Base-by-base conservation (phyloP, 179 eudicot genomes). In the Spinacia oleracea region DNA sequence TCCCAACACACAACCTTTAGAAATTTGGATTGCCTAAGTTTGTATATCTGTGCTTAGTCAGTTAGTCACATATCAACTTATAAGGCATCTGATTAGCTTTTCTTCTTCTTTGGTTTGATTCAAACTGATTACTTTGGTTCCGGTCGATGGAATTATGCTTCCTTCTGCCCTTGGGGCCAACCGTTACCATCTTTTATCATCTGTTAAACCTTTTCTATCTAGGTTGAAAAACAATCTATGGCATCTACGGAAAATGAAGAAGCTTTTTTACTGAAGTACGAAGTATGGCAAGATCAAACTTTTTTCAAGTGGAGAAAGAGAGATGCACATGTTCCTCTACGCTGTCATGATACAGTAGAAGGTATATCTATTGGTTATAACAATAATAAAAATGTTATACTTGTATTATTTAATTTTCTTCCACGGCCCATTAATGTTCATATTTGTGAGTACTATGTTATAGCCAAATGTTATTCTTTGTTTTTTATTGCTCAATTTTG, bases 291-390 rank as follows among this genome's bases (percentile, higher is more conserved):
- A 84, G 95, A 96, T 89, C 98, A 87, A 76, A 81, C 97, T 6
- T 85, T 96, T 75, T 81, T 91, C 81, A 93, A 96, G 87, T 96
- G 97, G 98, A 89, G 91, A 80, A 96, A 96, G 91, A 90, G 98
- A 87, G 99, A 93, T 75, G 83, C 97, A 56, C 99, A 96, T 86
- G 97, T 91, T 80, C 87, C 98, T 2, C 62, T 96, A 56, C 96
- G 84, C 77, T 93, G 94, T 88, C 99, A 93, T 83, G 94, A 93
- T 70, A 83, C 91, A 21, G 83, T 96, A 76, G 96, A 91, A 93
- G 98, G 98, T 95, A 9, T 58, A 18, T 43, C 12, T 40, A 7
- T 38, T 46, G 38, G 27, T n/a, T 6, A 51, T n/a, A 3, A 16
- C 46, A 50, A 40, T 68, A 21, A 23, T 25, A 32, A 70, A 32